These are phyloP conservation scores for Penicillium sp. DNA, from an alignment of 2,329 filamentous ascomycete species.

Conservation along the genomic window DNA sequence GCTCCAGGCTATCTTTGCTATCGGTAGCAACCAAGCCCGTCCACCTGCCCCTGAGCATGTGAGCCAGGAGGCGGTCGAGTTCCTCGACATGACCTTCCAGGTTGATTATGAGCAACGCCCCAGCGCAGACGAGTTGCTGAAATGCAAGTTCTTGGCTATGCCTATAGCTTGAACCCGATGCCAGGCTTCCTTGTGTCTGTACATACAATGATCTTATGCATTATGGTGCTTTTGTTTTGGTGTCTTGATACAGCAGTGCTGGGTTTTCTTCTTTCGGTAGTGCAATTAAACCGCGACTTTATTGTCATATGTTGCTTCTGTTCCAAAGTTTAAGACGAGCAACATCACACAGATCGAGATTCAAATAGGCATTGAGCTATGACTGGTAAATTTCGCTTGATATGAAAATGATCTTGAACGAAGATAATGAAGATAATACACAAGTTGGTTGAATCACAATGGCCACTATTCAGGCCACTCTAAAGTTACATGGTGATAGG, in stretches of 20 bases:
- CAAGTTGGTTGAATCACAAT: constrained; percentile 22
- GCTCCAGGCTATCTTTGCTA: constrained; percentile 97
- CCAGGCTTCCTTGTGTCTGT: neutral
- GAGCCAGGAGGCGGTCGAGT: constrained; percentile 76
- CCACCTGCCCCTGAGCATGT: constrained; percentile 86
- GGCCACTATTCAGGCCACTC: constrained; percentile 25
- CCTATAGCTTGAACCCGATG: constrained; percentile 57
- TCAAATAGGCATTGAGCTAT: no score
- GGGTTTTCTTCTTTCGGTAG: neutral
- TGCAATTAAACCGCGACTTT: no score
- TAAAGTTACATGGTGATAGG: constrained; percentile 27
- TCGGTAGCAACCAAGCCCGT: constrained; percentile 80
- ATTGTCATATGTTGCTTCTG: no score
- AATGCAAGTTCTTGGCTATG: constrained; percentile 71
- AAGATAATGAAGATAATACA: constrained; percentile 24
- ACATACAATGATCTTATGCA: constrained; percentile 21
- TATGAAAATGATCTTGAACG: constrained; percentile 11
- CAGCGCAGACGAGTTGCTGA: constrained; percentile 84
- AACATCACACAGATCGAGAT: no score
- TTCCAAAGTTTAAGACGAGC: no score
- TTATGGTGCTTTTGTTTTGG: constrained; percentile 6
- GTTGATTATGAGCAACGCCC: constrained; percentile 90
- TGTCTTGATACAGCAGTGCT: neutral
- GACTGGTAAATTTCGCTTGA: constrained; percentile 18
- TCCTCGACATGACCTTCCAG: constrained; percentile 88